These are phyloP conservation scores for Elongisporangium undulatum DNA, from an alignment of 352 stramenopile species.

Conservation along the genomic window DNA sequence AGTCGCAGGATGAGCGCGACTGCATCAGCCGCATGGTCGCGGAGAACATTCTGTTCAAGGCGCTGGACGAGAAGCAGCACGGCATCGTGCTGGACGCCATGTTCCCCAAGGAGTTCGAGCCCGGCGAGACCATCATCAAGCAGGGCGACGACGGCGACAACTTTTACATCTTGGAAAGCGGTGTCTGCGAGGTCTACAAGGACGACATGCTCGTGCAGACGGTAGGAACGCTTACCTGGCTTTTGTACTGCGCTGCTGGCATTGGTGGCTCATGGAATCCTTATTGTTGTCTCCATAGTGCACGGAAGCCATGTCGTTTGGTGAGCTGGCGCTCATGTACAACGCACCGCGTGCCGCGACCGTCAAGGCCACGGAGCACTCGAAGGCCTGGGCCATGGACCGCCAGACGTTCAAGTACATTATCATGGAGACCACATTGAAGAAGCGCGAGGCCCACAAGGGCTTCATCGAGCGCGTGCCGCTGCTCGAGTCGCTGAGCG, in stretches of 20 bases:
- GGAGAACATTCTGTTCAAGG: slow-evolving; percentile 90
- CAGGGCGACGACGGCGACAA: slow-evolving; percentile 91
- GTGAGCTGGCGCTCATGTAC: slow-evolving; percentile 97
- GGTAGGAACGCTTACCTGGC: slow-evolving; percentile 20
- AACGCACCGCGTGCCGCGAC: slow-evolving; percentile 94
- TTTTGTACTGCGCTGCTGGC: too few relatives aligned
- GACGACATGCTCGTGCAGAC: slow-evolving; percentile 82
- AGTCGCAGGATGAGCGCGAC: slow-evolving; percentile 74
- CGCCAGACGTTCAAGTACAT: slow-evolving; percentile 90
- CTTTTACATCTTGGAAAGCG: slow-evolving; percentile 95
- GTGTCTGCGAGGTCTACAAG: slow-evolving; percentile 89
- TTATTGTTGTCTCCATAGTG: slow-evolving; percentile 43
- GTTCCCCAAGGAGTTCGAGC: slow-evolving; percentile 81
- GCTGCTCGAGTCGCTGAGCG: slow-evolving; percentile 88
- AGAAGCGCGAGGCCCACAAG: slow-evolving; percentile 85
- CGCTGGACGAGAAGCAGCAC: slow-evolving; percentile 84
- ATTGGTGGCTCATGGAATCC: background rate
- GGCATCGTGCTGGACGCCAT: slow-evolving; percentile 85
- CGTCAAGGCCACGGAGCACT: slow-evolving; percentile 88
- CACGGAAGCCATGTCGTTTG: slow-evolving; percentile 91
- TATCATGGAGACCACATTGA: slow-evolving; percentile 90
- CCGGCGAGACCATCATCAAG: slow-evolving; percentile 81
- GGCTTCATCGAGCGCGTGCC: slow-evolving; percentile 88
- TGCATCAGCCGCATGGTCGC: slow-evolving; percentile 78
- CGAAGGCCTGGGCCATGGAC: slow-evolving; percentile 91